Percentiles rank a stretch among this genome's conserved stretches.
Conservation (phyloP, 2,329 filamentous ascomycete genomes). For the Sporothrix schenckii region DNA sequence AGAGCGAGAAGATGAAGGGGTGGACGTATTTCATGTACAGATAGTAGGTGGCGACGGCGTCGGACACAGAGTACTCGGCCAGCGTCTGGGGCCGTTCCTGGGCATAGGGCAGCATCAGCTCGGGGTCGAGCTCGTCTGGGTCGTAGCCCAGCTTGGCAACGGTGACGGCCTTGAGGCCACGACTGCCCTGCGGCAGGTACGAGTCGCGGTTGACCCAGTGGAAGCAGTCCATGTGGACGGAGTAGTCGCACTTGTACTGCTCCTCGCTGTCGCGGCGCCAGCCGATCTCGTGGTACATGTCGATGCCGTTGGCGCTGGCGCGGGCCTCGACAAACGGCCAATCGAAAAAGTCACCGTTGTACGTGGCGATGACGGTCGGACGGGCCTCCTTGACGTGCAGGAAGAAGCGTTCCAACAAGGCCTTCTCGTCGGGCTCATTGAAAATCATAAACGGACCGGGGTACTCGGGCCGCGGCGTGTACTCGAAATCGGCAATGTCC, state of each 20-base stretch:
- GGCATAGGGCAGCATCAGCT: conserved; percentile 94
- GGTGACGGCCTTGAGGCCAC: conserved; percentile 95
- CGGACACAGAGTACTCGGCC: conserved; percentile 97
- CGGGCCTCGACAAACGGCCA: conserved; percentile 97
- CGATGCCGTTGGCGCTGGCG: conserved; percentile 91
- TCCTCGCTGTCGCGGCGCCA: conserved; percentile 95
- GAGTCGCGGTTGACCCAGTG: conserved; percentile 99
- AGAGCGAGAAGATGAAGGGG: conserved; percentile 97
- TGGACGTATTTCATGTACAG: conserved; percentile 99
- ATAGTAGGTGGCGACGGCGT: conserved; percentile 98
- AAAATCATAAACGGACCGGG: conserved; percentile 95
- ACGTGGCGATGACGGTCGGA: conserved; percentile 97
- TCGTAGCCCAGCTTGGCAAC: conserved; percentile 98
- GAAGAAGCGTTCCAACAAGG: conserved; percentile 87
- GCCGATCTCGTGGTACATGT: conserved; percentile 98
- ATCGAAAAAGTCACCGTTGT: conserved; percentile 99
- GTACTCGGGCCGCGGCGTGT: conserved; percentile 96
- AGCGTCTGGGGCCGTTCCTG: conserved; percentile 88
- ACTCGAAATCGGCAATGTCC: conserved; percentile 96
- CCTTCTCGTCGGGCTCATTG: conserved; percentile 94
- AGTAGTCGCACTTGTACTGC: conserved; percentile 93
- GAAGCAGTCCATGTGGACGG: conserved; percentile 98
- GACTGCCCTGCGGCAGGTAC: conserved; percentile 94
- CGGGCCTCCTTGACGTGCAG: conserved; percentile 91
- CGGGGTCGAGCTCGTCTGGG: conserved; percentile 94